Evolutionary conservation across 1,284 basidiomycete genomes (phyloP), one percentile per base, ranked within the genome.

Genomic region (Athelia sp.): DNA sequence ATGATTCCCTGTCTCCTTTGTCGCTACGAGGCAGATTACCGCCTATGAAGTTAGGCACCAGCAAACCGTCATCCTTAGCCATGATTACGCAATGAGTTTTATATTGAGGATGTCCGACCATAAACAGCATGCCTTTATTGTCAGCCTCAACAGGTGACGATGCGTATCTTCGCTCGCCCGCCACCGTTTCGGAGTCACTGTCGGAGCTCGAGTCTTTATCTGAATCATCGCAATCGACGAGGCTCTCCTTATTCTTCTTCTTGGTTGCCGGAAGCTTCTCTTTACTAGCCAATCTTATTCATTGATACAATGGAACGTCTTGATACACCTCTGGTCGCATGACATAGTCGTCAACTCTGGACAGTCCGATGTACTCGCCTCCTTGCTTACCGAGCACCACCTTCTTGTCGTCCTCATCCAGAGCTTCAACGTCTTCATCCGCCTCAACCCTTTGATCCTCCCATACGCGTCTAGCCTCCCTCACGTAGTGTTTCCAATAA

Each of bases 1-100:
- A 70, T 29, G 59, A 58, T 42, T 69, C 62, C 14, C 56, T 35
- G 46, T 69, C 60, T 11, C 64, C 67, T 44, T 50, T 24, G 54
- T 69, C 66, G 11, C 43, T 21, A 4, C 67, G 32, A 10, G 68
- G 69, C 15, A 68, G 44, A 3, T 46, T 47, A 2, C 49, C 55
- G 8, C 66, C 67, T 3, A 65, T 24, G 54, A 68, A 66, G 44
- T 63, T 64, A 1, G 64, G 40, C 19, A 56, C n/a, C n/a, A n/a
- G n/a, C 49, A 6, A 10, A n/a, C n/a, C 8, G 11, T 23, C 10
- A 6, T n/a, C 11, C 8, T 10, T 9, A 9, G 4, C 17, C 18
- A 22, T 23, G 9, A 9, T 22, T 9, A 26, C 43, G 9, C 4
- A 22, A 23, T 44, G n/a, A n/a, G n/a, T n/a, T n/a, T n/a, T n/a